Base-by-base conservation (phyloP, 1,284 basidiomycete species). In the Trametes versicolor region DNA sequence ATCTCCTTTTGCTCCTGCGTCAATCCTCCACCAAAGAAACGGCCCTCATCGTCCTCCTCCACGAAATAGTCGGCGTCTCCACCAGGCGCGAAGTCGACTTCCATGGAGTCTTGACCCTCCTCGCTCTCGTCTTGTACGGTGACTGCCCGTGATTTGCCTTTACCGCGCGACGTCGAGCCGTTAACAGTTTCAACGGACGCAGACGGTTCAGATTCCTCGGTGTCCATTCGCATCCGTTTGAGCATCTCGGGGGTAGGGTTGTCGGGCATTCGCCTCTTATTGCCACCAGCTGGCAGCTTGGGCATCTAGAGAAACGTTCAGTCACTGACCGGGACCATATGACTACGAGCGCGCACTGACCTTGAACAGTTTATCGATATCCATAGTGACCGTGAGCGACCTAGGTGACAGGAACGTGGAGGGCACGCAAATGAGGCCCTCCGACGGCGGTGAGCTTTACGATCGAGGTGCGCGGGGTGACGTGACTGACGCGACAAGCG, bases 1-100 rank as follows among this genome's bases (percentile, higher is more conserved):
- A 97, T 93, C 58, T 95, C 91, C 75, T 97, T 96, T 80, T 98
- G 96, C 75, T 96, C 92, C 36, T 84, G 85, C 2, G 95, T 97
- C 64, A 98, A 81, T 0, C 96, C 96, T 2, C 96, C 95, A 34
- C 96, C 96, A 74, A 93, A 98, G 81, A 98, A 97, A 15, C 96
- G 84, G 0, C 96, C 96, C 70, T 97, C 95, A 29, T 92, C 93
- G 73, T 97, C 96, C 75, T 97, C 95, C 71, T 96, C 96, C 0
- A 76, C 87, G 73, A 93, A 96, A 74, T 96, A 96, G 75, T 97
- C 95, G 0, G 93, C 92, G 70, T 96, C 94, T 32, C 89, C 91
- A 9, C 92, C 92, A 5, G 93, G 90, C 0, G 92, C 93, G 77
- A 94, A 94, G 60, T 82, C 79, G 2, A 68, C 70, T 21, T 83